Conservation (phyloP, 257 asterid species). For the Ilex aquifolium region DNA sequence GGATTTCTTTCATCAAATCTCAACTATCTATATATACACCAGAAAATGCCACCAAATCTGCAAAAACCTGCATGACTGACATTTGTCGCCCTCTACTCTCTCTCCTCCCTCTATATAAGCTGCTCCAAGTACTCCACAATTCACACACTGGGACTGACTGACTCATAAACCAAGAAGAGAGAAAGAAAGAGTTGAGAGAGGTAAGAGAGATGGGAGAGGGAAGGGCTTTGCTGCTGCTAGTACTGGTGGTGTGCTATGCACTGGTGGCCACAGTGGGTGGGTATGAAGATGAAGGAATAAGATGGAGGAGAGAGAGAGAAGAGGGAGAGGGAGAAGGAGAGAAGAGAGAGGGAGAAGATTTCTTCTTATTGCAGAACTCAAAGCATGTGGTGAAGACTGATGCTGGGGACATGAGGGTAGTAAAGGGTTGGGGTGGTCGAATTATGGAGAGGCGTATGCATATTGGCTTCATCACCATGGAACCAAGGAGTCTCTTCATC, state of each 20-base stretch:
- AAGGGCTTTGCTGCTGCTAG: slow-evolving; percentile 7
- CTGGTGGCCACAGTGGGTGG: slow-evolving; percentile 14
- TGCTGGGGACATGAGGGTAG: slow-evolving; percentile 69
- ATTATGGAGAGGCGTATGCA: slow-evolving; percentile 38
- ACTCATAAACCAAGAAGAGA: background rate
- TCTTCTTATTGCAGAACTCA: slow-evolving; percentile 54
- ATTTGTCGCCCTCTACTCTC: slow-evolving; percentile 28
- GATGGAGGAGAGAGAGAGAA: slow-evolving; percentile 1
- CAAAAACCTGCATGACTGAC: slow-evolving; percentile 53
- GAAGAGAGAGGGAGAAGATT: slow-evolving; percentile 23
- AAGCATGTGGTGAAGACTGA: slow-evolving; percentile 50
- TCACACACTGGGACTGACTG: background rate
- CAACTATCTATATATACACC: slow-evolving; percentile 28
- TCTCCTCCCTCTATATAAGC: slow-evolving; percentile 30
- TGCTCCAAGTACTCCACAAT: background rate
- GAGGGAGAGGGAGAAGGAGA: slow-evolving; percentile 19
- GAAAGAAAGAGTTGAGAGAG: background rate
- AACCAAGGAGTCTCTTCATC: slow-evolving; percentile 61
- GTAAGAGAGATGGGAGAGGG: slow-evolving; percentile 14
- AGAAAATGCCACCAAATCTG: slow-evolving; percentile 39
- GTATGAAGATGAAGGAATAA: slow-evolving; percentile 16
- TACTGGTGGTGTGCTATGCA: slow-evolving; percentile 20
- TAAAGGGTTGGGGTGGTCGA: slow-evolving; percentile 30
- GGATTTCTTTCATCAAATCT: background rate
- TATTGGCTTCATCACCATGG: slow-evolving; percentile 80